These are phyloP conservation scores for Mycogone perniciosa DNA, from an alignment of 2,329 filamentous ascomycete genomes.

Conservation along the genomic window DNA sequence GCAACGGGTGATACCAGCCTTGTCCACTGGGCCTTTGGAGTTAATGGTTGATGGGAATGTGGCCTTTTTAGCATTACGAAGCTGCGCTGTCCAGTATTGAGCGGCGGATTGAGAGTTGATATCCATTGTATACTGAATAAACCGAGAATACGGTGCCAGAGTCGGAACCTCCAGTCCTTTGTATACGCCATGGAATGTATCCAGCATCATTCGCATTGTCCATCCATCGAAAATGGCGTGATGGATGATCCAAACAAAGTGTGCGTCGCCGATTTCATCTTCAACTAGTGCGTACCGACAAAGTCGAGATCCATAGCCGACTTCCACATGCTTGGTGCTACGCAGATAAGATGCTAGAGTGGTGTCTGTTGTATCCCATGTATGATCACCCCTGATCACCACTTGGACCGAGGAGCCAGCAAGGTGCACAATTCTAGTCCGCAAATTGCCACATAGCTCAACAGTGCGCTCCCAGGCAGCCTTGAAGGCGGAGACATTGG, in stretches of 20 bases:
- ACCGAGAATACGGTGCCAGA: neutral
- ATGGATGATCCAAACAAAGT: slow-evolving; percentile 7
- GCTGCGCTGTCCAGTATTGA: slow-evolving; percentile 3
- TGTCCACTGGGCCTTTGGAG: neutral
- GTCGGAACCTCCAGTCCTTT: neutral
- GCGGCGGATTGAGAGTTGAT: neutral
- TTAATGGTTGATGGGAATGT: neutral
- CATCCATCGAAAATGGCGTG: slow-evolving; percentile 19
- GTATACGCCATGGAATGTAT: neutral
- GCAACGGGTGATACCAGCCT: neutral
- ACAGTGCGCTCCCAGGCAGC: slow-evolving; percentile 15
- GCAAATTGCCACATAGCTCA: slow-evolving; percentile 12
- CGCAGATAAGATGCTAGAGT: neutral
- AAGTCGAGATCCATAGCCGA: slow-evolving; percentile 3
- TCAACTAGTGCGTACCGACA: slow-evolving; percentile 5
- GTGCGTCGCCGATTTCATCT: neutral
- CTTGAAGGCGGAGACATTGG: slow-evolving; percentile 16
- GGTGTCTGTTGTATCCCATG: neutral
- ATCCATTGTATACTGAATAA: slow-evolving; percentile 5
- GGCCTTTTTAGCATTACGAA: slow-evolving; percentile 1
- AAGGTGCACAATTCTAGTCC: slow-evolving; percentile 15
- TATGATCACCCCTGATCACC: slow-evolving; percentile 7
- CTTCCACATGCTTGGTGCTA: neutral
- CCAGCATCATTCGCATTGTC: slow-evolving; percentile 7
- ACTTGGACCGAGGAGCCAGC: slow-evolving; percentile 11